These are phyloP conservation scores for Candida nonsorbophila DNA, from an alignment of 805 yeast species.

Conservation along the genomic window DNA sequence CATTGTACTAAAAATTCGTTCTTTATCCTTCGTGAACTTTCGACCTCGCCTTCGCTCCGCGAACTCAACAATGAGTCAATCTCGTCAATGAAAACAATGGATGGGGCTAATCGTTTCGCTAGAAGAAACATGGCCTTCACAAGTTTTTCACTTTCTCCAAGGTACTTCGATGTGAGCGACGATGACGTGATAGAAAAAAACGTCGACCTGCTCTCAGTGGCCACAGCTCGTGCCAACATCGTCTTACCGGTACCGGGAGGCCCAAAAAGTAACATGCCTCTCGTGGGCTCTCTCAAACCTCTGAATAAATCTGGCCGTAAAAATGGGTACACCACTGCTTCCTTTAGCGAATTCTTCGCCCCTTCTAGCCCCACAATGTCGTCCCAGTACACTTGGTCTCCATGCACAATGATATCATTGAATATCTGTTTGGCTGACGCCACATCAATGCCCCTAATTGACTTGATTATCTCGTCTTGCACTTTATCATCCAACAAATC, in stretches of 20 bases:
- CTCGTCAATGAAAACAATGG: slow-evolving; percentile 93
- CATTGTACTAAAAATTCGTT: slow-evolving; percentile 93
- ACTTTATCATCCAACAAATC: slow-evolving; percentile 17
- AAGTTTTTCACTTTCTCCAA: slow-evolving; percentile 92
- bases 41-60: slow-evolving; percentile 74
- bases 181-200: slow-evolving; percentile 86
- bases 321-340: slow-evolving; percentile 94
- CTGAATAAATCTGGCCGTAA: slow-evolving; percentile 87
- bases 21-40: slow-evolving; percentile 83
- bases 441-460: slow-evolving; percentile 69
- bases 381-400: slow-evolving; percentile 91
- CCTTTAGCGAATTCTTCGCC: slow-evolving; percentile 88
- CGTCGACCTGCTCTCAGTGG: slow-evolving; percentile 89
- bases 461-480: slow-evolving; percentile 36
- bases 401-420: slow-evolving; percentile 82
- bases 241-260: slow-evolving; percentile 99
- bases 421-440: slow-evolving; percentile 76
- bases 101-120: slow-evolving; percentile 83
- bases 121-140: slow-evolving; percentile 83
- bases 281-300: slow-evolving; percentile 88
- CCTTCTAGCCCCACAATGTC: slow-evolving; percentile 88
- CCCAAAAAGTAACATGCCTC: slow-evolving; percentile 95
- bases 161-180: slow-evolving; percentile 76
- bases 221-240: slow-evolving; percentile 95
- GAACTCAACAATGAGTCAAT: slow-evolving; percentile 86